Evolutionary conservation across 1,284 basidiomycete genomes (phyloP), one percentile per base, ranked within the genome.

Genomic region (Garcileccinum viscosum): DNA sequence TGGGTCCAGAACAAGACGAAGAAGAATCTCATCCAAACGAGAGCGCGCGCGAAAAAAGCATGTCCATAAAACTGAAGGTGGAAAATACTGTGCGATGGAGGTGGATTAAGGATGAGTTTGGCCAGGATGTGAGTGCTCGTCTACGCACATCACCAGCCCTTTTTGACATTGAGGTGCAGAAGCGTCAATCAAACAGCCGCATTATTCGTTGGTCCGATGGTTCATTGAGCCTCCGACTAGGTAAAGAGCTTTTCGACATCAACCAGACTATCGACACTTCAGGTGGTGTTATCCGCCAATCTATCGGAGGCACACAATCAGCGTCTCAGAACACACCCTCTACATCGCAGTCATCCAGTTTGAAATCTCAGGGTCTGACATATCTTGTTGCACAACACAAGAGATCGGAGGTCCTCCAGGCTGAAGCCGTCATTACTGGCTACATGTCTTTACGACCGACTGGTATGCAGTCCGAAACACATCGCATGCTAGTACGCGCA

Each of bases 191-290:
- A 12, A 98, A 98, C 78, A 89, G 91, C 71, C 92, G 95, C 22
- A 85, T 97, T 47, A 90, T 98, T 66, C 90, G 92, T 11, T 98
- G 96, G 96, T 97, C 95, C 30, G 96, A 98, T 77, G 96, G 96
- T 33, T 88, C 92, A 19, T 83, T 95, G 72, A 96, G 94, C 75
- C 87, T 98, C 44, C 91, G 94, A 72, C 84, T 98, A 66, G 96
- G 96, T 63, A 93, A 93, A 80, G 96, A 98, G 77, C 85, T 96
- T 7, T 97, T 96, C 80, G 95, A 98, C 82, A 91, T 98, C 69
- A 90, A 87, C 64, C 87, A 92, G 78, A 90, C 87, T 68, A 82
- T 93, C 69, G 93, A 95, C 76, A 90, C 87, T 14, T 93, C 92
- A 12, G 91, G 88, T 56, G 84, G 85, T 44, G 80, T 88, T 53